phyloP scores from a whole-genome alignment of 345 rosid genomes.

The Bruguiera gymnorhiza region DNA sequence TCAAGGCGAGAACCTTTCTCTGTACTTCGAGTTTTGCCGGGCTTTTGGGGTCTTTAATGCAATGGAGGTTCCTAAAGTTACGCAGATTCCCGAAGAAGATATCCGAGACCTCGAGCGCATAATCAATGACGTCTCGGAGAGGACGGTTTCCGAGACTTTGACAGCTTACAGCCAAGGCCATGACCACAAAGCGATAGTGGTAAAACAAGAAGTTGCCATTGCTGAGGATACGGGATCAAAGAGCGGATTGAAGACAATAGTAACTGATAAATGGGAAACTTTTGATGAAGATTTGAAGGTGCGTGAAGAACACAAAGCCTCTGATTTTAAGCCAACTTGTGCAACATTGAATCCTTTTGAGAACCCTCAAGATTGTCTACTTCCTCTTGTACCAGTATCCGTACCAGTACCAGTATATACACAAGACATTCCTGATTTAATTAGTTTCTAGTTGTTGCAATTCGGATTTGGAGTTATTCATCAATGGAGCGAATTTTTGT shows the following conservation, averaged over 20 bases:
- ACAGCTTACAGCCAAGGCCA: background rate
- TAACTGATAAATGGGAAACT: conserved; percentile 59
- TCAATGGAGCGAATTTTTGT: too few relatives aligned
- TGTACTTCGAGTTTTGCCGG: conserved; percentile 50
- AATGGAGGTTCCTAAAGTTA: conserved; percentile 42
- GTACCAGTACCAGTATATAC: background rate
- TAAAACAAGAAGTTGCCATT: conserved; percentile 15
- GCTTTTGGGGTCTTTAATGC: conserved; percentile 51
- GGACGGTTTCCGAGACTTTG: too few relatives aligned
- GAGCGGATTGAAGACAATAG: conserved; percentile 32
- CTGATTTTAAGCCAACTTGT: background rate
- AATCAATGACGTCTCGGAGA: conserved; percentile 27
- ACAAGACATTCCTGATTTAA: conserved; percentile 49
- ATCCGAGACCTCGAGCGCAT: conserved; percentile 46
- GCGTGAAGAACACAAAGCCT: background rate
- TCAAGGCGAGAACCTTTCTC: conserved; percentile 44
- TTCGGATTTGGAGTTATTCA: too few relatives aligned
- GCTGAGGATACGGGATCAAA: background rate
- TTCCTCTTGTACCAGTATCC: conserved; percentile 18
- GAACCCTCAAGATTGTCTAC: conserved; percentile 1
- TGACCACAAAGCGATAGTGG: conserved; percentile 12
- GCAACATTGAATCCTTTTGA: conserved; percentile 12
- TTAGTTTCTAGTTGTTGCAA: conserved; percentile 29
- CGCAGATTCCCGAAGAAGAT: conserved; percentile 43
- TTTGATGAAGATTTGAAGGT: conserved; percentile 42